A percentile compares a stretch with the other conserved stretches of the same genome.
phyloP scores from a whole-genome alignment of 2,329 filamentous ascomycete genomes.

The Monilinia fructigena region DNA sequence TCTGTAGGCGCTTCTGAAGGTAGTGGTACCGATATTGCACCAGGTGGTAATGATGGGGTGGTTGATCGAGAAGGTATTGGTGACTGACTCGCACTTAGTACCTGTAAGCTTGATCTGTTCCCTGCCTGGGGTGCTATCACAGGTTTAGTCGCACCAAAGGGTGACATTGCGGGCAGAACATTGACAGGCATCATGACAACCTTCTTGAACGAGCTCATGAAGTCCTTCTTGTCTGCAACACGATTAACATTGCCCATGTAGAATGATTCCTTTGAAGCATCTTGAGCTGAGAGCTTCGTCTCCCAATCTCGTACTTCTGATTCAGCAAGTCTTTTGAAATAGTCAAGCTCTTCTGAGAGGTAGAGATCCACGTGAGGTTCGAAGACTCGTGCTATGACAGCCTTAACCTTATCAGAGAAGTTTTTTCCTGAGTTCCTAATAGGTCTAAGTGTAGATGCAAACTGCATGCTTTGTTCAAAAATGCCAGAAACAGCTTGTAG shows the following conservation, averaged over 20 bases:
- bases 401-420: constrained; percentile 63
- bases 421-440: constrained; percentile 61
- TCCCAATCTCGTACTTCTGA: constrained; percentile 83
- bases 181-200: constrained; percentile 99
- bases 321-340: constrained; percentile 75
- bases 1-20: constrained; percentile 74
- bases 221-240: constrained; percentile 94
- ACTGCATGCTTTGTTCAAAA: constrained; percentile 80
- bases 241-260: constrained; percentile 95
- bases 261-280: constrained; percentile 85
- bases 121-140: constrained; percentile 30
- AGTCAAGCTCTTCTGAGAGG: constrained; percentile 84
- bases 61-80: constrained; percentile 48
- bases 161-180: constrained; percentile 66
- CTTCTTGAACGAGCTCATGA: constrained; percentile 94
- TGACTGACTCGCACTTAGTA: constrained; percentile 30
- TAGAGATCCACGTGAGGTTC: constrained; percentile 94
- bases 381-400: constrained; percentile 71
- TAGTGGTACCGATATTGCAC: constrained; percentile 41
- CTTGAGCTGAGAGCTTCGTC: constrained; percentile 85
- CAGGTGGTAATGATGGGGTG: constrained; percentile 47
- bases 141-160: constrained; percentile 49
- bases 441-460: constrained; percentile 68
- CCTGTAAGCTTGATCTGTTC: constrained; percentile 37
- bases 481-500: constrained; percentile 82